A percentile compares a stretch with the other conserved stretches of the same genome.
Conservation (phyloP, 495 filamentous ascomycete species). For the Xylaria acuta region DNA sequence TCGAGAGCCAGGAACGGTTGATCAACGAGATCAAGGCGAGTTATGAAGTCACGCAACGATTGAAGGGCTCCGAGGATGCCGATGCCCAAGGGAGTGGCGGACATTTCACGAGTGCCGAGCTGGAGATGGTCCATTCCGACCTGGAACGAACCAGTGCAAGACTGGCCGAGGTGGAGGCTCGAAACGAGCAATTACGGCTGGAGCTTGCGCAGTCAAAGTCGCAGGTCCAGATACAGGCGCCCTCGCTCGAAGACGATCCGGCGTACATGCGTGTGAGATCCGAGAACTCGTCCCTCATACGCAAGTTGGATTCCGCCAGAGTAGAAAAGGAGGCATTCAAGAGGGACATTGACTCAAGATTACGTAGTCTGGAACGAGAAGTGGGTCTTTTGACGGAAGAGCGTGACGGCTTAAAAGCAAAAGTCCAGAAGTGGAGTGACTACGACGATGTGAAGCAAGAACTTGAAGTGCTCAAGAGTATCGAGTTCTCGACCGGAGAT, state of each 20-base stretch:
- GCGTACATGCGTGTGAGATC: slow-evolving; percentile 82
- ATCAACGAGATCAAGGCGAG: slow-evolving; percentile 95
- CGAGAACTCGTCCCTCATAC: slow-evolving; percentile 88
- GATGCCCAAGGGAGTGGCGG: slow-evolving; percentile 57
- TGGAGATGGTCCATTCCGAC: slow-evolving; percentile 91
- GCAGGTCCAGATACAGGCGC: slow-evolving; percentile 64
- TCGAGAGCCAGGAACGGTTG: slow-evolving; percentile 90
- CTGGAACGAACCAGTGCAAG: slow-evolving; percentile 87
- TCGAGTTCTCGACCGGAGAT: slow-evolving; percentile 91
- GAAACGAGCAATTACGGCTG: slow-evolving; percentile 91
- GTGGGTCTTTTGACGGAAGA: slow-evolving; percentile 68
- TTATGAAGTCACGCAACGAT: slow-evolving; percentile 92
- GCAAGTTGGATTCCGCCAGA: slow-evolving; percentile 81
- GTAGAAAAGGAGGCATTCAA: slow-evolving; percentile 82
- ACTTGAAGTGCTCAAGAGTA: slow-evolving; percentile 95
- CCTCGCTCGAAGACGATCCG: slow-evolving; percentile 82
- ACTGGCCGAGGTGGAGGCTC: slow-evolving; percentile 88
- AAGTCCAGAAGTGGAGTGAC: slow-evolving; percentile 87
- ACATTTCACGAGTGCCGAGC: slow-evolving; percentile 81
- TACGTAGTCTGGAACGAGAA: slow-evolving; percentile 77
- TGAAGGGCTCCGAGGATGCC: slow-evolving; percentile 73
- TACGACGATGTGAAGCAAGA: slow-evolving; percentile 97
- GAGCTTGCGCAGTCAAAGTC: slow-evolving; percentile 90
- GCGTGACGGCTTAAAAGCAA: slow-evolving; percentile 72
- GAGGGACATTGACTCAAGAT: slow-evolving; percentile 72